Evolutionary conservation across 148 eudicot species (phyloP).

Genomic region (Linanthus parryae): DNA sequence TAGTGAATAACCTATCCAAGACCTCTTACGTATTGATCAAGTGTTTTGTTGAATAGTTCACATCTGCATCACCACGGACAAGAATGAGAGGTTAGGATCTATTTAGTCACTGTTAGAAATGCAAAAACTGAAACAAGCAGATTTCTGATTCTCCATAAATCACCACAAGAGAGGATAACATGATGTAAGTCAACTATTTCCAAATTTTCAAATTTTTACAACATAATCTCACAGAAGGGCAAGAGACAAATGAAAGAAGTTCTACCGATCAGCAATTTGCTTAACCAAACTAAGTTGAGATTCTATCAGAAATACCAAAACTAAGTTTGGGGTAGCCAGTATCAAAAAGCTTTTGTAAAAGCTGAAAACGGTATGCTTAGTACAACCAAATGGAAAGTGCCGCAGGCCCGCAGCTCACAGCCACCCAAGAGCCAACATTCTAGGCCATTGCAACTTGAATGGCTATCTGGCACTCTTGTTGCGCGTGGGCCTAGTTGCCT

Average conservation of each 20-base stretch:
- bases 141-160: neutral
- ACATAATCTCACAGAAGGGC: neutral
- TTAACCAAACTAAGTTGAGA: too few relatives aligned
- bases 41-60: constrained; percentile 73
- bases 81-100: neutral
- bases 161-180: neutral
- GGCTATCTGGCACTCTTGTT: too few relatives aligned
- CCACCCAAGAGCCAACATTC: too few relatives aligned
- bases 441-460: too few relatives aligned
- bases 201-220: neutral
- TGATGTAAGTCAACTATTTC: neutral
- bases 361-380: too few relatives aligned
- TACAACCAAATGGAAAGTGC: too few relatives aligned
- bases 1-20: constrained; percentile 40
- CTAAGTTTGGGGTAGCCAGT: too few relatives aligned
- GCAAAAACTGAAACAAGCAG: neutral
- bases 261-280: too few relatives aligned
- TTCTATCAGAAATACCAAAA: too few relatives aligned
- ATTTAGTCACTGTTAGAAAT: neutral
- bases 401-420: too few relatives aligned
- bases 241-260: neutral
- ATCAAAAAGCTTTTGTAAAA: too few relatives aligned
- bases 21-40: constrained; percentile 95
- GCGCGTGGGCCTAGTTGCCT: too few relatives aligned
- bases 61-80: constrained; percentile 39